phyloP scores from a whole-genome alignment of 768 basidiomycete species.

The Lactifluus hygrophoroides region DNA sequence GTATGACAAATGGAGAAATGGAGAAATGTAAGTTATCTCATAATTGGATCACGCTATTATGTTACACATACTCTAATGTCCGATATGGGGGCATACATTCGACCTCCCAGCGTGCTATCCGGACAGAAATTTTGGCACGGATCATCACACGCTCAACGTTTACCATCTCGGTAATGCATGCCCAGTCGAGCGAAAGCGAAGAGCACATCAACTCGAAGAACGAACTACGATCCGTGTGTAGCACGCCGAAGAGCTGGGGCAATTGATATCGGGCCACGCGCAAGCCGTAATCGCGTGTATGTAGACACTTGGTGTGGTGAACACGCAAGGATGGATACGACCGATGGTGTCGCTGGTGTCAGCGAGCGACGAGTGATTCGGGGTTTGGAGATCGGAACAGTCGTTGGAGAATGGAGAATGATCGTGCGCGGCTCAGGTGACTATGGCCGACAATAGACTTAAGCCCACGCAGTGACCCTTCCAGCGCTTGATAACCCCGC shows the following conservation, averaged over 20 bases:
- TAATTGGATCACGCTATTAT: too few relatives aligned
- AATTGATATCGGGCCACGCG: constrained; percentile 58
- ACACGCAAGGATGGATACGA: constrained; percentile 59
- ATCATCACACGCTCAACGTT: constrained; percentile 70
- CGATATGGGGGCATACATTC: constrained; percentile 55
- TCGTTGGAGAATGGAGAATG: constrained; percentile 3
- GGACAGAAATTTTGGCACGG: constrained; percentile 78
- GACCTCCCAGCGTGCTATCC: constrained; percentile 84
- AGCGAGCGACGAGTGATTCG: constrained; percentile 56
- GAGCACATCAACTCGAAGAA: constrained; percentile 96
- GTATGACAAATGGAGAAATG: too few relatives aligned
- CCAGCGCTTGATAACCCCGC: constrained; percentile 62
- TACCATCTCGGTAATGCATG: constrained; percentile 90
- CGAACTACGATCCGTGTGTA: constrained; percentile 93
- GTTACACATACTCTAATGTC: constrained; percentile 40
- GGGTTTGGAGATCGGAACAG: not conserved
- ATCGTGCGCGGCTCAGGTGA: too few relatives aligned
- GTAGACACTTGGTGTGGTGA: constrained; percentile 64
- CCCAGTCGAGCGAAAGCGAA: constrained; percentile 79
- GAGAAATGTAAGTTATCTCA: too few relatives aligned
- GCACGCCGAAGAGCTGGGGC: constrained; percentile 75
- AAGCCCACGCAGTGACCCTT: constrained; percentile 86
- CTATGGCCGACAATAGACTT: constrained; percentile 30
- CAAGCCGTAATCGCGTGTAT: constrained; percentile 54
- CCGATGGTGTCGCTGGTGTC: constrained; percentile 54